These are phyloP conservation scores for Protomyces macrosporus DNA, from an alignment of 1,139 yeast genomes.

Conservation along the genomic window DNA sequence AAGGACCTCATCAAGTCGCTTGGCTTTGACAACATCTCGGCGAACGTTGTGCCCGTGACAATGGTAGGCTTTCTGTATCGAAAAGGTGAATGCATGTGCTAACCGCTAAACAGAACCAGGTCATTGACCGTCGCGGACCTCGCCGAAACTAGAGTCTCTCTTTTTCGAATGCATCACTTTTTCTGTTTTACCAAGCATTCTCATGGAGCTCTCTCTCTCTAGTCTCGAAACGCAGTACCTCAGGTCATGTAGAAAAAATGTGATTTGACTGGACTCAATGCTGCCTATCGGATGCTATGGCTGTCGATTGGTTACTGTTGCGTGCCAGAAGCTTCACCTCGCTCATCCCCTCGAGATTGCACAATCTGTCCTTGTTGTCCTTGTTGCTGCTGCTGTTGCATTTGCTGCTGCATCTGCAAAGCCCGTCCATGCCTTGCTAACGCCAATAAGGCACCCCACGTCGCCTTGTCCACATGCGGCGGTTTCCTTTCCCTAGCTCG, in stretches of 20 bases:
- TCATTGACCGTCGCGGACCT: neutral
- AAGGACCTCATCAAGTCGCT: slow-evolving; percentile 92
- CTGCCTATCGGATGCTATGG: no score
- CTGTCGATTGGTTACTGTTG: no score
- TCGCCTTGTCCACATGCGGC: neutral
- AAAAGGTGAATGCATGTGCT: neutral
- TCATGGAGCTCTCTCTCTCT: no score
- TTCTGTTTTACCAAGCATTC: no score
- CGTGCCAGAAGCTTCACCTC: no score
- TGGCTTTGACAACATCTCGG: slow-evolving; percentile 87
- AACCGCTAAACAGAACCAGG: neutral
- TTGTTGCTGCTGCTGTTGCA: neutral
- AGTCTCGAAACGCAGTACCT: no score
- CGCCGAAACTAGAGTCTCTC: neutral
- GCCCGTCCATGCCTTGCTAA: neutral
- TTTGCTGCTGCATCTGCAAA: neutral
- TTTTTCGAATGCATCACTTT: neutral
- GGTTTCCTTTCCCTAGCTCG: neutral
- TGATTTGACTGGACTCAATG: no score
- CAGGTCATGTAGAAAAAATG: no score
- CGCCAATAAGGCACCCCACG: neutral
- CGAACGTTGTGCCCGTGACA: slow-evolving; percentile 39
- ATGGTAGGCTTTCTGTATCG: neutral
- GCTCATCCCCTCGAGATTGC: no score
- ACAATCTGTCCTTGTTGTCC: neutral